Evolutionary conservation across 805 yeast genomes (phyloP), one percentile per base, ranked within the genome.

Genomic region (Cyberlindnera mississippiensis): DNA sequence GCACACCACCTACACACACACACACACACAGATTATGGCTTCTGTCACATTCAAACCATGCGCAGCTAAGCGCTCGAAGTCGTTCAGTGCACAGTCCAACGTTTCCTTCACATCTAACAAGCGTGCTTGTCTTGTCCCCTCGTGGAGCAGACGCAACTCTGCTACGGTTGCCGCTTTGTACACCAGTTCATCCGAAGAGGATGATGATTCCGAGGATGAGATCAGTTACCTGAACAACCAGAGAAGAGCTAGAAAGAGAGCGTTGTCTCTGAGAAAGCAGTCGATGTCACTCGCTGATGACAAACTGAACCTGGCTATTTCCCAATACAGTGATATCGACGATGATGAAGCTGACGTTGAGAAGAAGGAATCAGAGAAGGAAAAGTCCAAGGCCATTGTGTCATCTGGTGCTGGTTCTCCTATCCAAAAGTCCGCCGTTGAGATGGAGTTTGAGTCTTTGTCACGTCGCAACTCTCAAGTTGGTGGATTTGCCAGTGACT

Each of bases 241-340:
- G 34, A 56, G 45, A 38, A 50, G 49, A 15, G 62, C 62, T 10
- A 51, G 50, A 45, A 52, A 50, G 44, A 52, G 61, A 42, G 59
- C 58, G 6, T 44, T 24, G 26, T 52, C 56, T 2, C 32, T 55
- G 31, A 52, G 51, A 44, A 44, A 40, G 26, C 49, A 52, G 14
- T 50, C 59, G 3, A 22, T 47, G 12, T 48, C 55, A 14, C 41
- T 50, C 31, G 46, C 30, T 14, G 55, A 54, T 19, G 40, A 48
- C 16, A 45, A 41, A 16, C 37, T 57, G 38, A 51, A 39, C 35
- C 28, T 40, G 31, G 62, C 62, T 17, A 49, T 57, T 3, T 55
- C 62, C 5, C 53, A 57, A 32, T 57, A 57, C 48, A 55, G 59
- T 32, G 62, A 57, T 38, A 48, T 45, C 16, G 61, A 57, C 7